Evolutionary conservation across 805 yeast genomes (phyloP), one percentile per base, ranked within the genome.

Genomic region (Vanderwaltozyma verrucispora): DNA sequence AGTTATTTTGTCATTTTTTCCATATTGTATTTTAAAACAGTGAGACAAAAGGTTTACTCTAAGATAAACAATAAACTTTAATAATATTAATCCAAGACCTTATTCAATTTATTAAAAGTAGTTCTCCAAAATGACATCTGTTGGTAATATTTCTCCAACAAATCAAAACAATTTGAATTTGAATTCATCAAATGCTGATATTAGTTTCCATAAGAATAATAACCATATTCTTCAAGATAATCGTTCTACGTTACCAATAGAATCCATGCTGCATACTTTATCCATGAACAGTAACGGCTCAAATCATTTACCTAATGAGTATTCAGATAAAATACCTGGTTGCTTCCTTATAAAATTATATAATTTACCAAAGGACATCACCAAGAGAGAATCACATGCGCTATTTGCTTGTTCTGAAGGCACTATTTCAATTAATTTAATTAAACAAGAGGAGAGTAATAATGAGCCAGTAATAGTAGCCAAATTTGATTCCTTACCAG

Each of bases 341-440:
- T 12, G 13, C 2, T 48, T 28, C 26, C 13, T 37, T 51, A 45
- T 75, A 19, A 65, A 60, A 40, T 50, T 80, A 28, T 63, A 63
- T 46, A 78, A 77, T 49, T 50, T 78, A 9, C 92, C 92, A 9
- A 45, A 56, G 4, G 84, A 81, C 54, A 59, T 80, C 25, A 55
- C 82, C 2, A 45, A 65, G 26, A 68, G 92, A 53, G 89, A 81
- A 55, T 77, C 82, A 1, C 63, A 70, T 33, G 62, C 76, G 19
- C 66, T 81, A 6, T 81, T 81, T 52, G 68, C 87, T 9, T 61
- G 81, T 37, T 80, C 83, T n/a, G 60, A 65, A 42, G 85, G 78
- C 46, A 77, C 75, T 28, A 47, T 68, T 25, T 64, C 59, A 40
- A 60, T 75, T 29, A 78, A 74, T 33, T 44, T 74, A 20, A 48